Percentiles rank a stretch among this genome's conserved stretches.
phyloP scores from a whole-genome alignment of 2,329 filamentous ascomycete genomes.

The Diaporthe citri region DNA sequence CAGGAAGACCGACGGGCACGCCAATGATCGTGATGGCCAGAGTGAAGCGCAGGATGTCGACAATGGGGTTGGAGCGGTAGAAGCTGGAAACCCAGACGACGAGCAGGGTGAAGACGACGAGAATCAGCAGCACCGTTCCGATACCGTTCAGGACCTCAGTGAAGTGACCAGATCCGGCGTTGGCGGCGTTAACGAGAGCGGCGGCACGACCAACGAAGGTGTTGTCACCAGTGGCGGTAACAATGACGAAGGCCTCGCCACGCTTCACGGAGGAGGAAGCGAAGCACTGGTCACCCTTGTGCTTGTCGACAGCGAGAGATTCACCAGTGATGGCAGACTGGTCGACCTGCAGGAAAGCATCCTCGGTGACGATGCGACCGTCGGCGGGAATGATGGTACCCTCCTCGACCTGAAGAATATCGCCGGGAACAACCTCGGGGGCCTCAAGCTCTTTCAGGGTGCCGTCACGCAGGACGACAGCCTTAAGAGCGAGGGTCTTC shows the following conservation, averaged over 20 bases:
- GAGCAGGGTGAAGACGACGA: slow-evolving; percentile 84
- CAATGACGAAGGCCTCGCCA: slow-evolving; percentile 85
- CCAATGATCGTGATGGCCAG: slow-evolving; percentile 91
- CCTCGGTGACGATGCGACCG: slow-evolving; percentile 85
- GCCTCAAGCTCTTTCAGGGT: slow-evolving; percentile 83
- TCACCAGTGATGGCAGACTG: slow-evolving; percentile 94
- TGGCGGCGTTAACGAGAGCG: slow-evolving; percentile 84
- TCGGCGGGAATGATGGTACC: slow-evolving; percentile 93
- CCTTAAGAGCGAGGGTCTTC: slow-evolving; percentile 90
- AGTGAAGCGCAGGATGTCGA: slow-evolving; percentile 85
- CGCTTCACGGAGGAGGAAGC: slow-evolving; percentile 91
- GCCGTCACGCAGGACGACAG: slow-evolving; percentile 86
- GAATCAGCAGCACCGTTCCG: slow-evolving; percentile 81
- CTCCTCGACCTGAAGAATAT: slow-evolving; percentile 91
- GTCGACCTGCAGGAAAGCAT: slow-evolving; percentile 89
- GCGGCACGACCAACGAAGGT: slow-evolving; percentile 92
- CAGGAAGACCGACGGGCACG: slow-evolving; percentile 92
- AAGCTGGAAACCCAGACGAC: slow-evolving; percentile 89
- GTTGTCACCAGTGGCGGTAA: slow-evolving; percentile 88
- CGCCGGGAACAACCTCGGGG: slow-evolving; percentile 87
- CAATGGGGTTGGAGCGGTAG: slow-evolving; percentile 87
- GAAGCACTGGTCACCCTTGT: slow-evolving; percentile 83
- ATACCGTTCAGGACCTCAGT: slow-evolving; percentile 92
- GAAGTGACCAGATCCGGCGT: slow-evolving; percentile 84
- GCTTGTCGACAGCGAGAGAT: slow-evolving; percentile 91